Conservation (phyloP, 2,329 filamentous ascomycete species). For the Drechslera avenae region DNA sequence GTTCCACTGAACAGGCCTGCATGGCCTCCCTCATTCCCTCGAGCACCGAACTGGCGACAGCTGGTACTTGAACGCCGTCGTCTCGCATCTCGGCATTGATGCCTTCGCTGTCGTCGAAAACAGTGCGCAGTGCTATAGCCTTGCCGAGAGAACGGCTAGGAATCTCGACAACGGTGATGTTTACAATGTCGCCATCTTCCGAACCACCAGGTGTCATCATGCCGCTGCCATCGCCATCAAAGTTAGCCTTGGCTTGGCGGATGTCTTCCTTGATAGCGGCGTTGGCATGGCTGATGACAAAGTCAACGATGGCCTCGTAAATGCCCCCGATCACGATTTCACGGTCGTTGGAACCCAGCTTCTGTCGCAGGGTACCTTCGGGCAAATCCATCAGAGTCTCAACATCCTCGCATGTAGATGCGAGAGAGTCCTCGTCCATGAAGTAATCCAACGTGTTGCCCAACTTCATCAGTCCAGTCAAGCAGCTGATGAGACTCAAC, state of each 20-base stretch:
- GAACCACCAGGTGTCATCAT: conserved; percentile 66
- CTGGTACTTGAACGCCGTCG: conserved; percentile 79
- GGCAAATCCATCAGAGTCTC: conserved; percentile 84
- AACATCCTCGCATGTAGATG: conserved; percentile 88
- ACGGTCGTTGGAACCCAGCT: conserved; percentile 84
- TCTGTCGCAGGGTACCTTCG: conserved; percentile 76
- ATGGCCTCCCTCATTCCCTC: conserved; percentile 88
- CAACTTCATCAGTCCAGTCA: conserved; percentile 87
- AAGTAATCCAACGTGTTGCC: conserved; percentile 87
- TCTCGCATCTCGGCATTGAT: conserved; percentile 98
- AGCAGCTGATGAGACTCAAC: conserved; percentile 80
- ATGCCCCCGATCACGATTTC: conserved; percentile 81
- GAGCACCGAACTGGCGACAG: conserved; percentile 79
- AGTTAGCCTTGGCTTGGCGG: conserved; percentile 66
- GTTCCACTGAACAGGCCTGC: conserved; percentile 73
- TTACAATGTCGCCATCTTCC: conserved; percentile 84
- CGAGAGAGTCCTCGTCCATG: conserved; percentile 81
- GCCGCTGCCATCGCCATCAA: conserved; percentile 62
- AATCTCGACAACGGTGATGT: conserved; percentile 85
- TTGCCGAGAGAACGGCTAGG: conserved; percentile 81
- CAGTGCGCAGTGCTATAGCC: conserved; percentile 82
- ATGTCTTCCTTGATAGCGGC: conserved; percentile 80
- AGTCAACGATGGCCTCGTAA: conserved; percentile 94
- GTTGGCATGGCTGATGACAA: conserved; percentile 90
- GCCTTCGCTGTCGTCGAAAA: conserved; percentile 90